phyloP scores from a whole-genome alignment of 2,329 filamentous ascomycete species.

The Lasiodiplodia sp. region DNA sequence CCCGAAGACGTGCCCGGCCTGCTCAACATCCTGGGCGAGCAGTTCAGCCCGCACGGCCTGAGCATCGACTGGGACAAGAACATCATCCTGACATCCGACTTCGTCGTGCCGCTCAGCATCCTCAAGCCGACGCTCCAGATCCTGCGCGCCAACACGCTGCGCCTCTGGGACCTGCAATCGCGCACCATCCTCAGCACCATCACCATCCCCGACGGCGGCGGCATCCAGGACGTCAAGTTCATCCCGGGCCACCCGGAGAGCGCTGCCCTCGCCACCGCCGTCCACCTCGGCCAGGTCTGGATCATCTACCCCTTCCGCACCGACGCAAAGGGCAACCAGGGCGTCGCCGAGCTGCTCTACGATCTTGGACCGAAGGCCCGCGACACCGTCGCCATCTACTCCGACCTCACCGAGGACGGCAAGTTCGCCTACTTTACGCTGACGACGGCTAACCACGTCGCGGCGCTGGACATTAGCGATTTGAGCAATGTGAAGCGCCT shows the following conservation, averaged over 20 bases:
- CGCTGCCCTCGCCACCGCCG: conserved; percentile 67
- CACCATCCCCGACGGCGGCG: conserved; percentile 64
- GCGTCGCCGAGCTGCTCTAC: conserved; percentile 64
- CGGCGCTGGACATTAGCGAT: conserved; percentile 67
- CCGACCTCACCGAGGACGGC: conserved; percentile 66
- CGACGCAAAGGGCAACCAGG: conserved; percentile 60
- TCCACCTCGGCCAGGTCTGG: conserved; percentile 67
- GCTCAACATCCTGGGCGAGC: conserved; percentile 65
- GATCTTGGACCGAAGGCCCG: conserved; percentile 65
- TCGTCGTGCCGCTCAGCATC: conserved; percentile 67
- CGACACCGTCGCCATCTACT: conserved; percentile 66
- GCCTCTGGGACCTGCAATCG: conserved; percentile 63
- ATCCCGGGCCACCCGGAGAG: conserved; percentile 66
- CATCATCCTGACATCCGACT: conserved; percentile 68
- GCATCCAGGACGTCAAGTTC: conserved; percentile 71
- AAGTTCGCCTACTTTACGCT: conserved; percentile 66
- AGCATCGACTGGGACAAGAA: conserved; percentile 64
- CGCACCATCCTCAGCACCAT: conserved; percentile 67
- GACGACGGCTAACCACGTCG: conserved; percentile 68
- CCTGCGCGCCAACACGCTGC: conserved; percentile 63
- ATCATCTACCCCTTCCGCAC: conserved; percentile 69
- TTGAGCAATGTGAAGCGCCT: conserved; percentile 67
- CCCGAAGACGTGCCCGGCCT: conserved; percentile 63
- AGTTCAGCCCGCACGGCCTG: conserved; percentile 69
- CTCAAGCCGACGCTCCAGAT: conserved; percentile 66